These are phyloP conservation scores for Solanum chiquidenum DNA, from an alignment of 257 asterid species.

Conservation along the genomic window DNA sequence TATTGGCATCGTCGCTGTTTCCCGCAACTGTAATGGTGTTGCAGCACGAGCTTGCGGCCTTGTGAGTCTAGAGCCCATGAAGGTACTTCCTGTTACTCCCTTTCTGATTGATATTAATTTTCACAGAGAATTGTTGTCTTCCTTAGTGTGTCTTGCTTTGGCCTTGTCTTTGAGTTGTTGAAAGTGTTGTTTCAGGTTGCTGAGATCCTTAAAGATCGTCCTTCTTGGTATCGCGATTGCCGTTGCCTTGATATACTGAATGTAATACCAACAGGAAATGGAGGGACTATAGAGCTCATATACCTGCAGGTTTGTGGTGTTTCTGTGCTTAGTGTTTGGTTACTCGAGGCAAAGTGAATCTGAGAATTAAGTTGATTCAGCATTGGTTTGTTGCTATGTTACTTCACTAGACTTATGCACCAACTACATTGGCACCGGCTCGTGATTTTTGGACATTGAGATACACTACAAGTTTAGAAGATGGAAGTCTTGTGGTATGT, in stretches of 20 bases:
- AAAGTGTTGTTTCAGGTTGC: slow-evolving; percentile 48
- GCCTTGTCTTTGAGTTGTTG: not conserved
- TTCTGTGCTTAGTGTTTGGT: not conserved
- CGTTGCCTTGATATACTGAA: slow-evolving; percentile 71
- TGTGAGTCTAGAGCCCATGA: slow-evolving; percentile 96
- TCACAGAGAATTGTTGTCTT: not conserved
- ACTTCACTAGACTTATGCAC: slow-evolving; percentile 63
- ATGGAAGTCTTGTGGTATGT: slow-evolving; percentile 92
- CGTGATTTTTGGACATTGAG: slow-evolving; percentile 96
- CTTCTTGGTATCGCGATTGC: slow-evolving; percentile 90
- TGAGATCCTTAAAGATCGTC: slow-evolving; percentile 94
- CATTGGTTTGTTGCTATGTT: not conserved
- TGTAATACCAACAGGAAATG: slow-evolving; percentile 78
- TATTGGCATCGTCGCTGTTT: slow-evolving; percentile 90
- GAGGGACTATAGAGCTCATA: slow-evolving; percentile 85
- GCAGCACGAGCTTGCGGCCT: slow-evolving; percentile 99
- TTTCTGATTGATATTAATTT: too few relatives aligned
- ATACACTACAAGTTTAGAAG: slow-evolving; percentile 71
- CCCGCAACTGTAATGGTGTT: slow-evolving; percentile 92
- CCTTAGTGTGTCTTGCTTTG: not conserved
- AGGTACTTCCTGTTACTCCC: slow-evolving; percentile 34
- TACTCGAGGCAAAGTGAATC: not conserved
- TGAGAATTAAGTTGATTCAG: not conserved
- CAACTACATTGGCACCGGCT: slow-evolving; percentile 87
- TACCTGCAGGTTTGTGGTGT: slow-evolving; percentile 62